Base-by-base conservation (phyloP, 2,329 filamentous ascomycete species). In the Aspergillus pseudoterreus region DNA sequence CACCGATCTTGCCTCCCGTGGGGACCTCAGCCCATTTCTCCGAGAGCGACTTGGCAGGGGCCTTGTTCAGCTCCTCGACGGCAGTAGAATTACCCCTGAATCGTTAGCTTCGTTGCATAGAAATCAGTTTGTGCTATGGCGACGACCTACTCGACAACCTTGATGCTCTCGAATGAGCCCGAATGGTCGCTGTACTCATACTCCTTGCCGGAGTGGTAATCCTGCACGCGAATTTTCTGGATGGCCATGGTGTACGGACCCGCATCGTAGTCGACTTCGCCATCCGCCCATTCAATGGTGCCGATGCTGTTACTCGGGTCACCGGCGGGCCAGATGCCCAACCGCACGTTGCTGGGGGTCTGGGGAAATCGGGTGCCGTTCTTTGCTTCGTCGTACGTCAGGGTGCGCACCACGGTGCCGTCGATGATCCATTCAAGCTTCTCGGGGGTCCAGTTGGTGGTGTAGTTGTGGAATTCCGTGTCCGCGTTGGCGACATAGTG, bases 221-320 rank as follows among this genome's bases (percentile, higher is more conserved):
- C 82, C 50, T 76, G 60, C 33, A 79, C 76, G n/a, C 77, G 77
- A 14, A 83, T 69, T 39, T 77, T 81, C 75, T 87, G 80, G 53
- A 92, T 80, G 44, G 80, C 82, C 88, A 92, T 92, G 59, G 78
- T 85, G 71, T 82, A 92, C 0, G 88, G 88, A 0, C 77, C 86
- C 19, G 80, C 65, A 33, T 69, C 63, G 65, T 85, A 92, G 64
- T 90, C 77, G 32, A 87, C 88, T 46, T 76, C 65, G 51, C 86
- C 86, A 45, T 86, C 86, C 42, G 86, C 86, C 86, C 86, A 90
- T 27, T 82, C 73, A 41, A 86, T 81, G 0, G 82, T 86, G 11
- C 72, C 72, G 2, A 54, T 4, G 3, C 58, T 44, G 14, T 73
- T 67, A 3, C 51, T 52, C 6, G 67, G 52, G 49, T 72, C 69